phyloP scores from a whole-genome alignment of 2,329 filamentous ascomycete species.

The Aureobasidium sp. region DNA sequence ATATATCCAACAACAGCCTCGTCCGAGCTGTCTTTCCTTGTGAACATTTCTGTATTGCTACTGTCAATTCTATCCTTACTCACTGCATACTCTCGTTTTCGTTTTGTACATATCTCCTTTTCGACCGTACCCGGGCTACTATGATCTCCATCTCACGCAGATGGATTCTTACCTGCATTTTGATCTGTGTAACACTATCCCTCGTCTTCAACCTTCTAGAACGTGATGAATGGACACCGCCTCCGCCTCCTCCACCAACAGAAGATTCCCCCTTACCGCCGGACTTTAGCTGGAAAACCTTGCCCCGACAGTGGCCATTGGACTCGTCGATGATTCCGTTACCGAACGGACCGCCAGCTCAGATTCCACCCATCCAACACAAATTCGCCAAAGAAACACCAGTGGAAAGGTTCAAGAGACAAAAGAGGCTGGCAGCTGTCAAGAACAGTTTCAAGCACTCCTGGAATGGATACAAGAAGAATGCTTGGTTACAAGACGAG shows the following conservation, averaged over 20 bases:
- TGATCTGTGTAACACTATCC: constrained; percentile 11
- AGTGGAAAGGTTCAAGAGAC: constrained; percentile 51
- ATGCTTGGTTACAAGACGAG: constrained; percentile 83
- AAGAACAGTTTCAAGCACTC: constrained; percentile 67
- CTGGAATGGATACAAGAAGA: constrained; percentile 72
- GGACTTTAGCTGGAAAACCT: constrained; percentile 24
- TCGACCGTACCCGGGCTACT: not conserved
- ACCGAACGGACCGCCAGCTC: constrained; percentile 59
- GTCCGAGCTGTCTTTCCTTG: not conserved
- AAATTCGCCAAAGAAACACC: constrained; percentile 57
- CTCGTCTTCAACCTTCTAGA: constrained; percentile 10
- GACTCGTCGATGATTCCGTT: constrained; percentile 64
- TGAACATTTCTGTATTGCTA: not conserved
- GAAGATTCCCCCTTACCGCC: not conserved
- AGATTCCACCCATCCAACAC: constrained; percentile 69
- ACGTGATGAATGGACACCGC: not conserved
- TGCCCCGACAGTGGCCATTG: constrained; percentile 48
- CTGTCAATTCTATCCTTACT: constrained; percentile 1
- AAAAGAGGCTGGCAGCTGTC: constrained; percentile 56
- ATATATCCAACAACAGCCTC: not conserved
- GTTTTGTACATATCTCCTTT: not conserved
- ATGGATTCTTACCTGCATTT: constrained; percentile 11
- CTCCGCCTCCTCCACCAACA: not conserved
- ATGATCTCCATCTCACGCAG: constrained; percentile 10
- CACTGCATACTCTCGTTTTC: not conserved